Conservation (phyloP, 805 yeast genomes). For the Candida nemodendra region DNA sequence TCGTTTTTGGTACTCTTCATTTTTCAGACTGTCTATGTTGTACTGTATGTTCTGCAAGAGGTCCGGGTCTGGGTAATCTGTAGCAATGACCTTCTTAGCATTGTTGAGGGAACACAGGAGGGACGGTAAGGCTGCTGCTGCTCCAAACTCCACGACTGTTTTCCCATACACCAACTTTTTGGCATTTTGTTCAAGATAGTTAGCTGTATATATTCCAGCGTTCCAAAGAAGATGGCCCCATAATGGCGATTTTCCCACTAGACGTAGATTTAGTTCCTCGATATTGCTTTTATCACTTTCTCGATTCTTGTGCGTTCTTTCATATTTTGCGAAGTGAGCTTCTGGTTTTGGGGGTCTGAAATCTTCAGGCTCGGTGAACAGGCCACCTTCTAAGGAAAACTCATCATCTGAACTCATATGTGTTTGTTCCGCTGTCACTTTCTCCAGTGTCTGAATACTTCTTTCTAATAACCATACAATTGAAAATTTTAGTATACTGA, state of each 20-base stretch:
- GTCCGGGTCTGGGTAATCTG: conserved; percentile 94
- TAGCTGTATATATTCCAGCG: conserved; percentile 90
- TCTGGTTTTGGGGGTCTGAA: conserved; percentile 63
- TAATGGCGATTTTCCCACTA: conserved; percentile 89
- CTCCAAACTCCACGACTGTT: conserved; percentile 85
- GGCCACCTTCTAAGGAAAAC: conserved; percentile 37
- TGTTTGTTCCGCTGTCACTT: no score
- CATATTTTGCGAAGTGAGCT: conserved; percentile 67
- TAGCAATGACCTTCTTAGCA: conserved; percentile 71
- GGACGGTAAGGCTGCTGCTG: conserved; percentile 92
- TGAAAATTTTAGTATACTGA: no score
- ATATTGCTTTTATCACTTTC: conserved; percentile 35
- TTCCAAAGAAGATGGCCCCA: conserved; percentile 99
- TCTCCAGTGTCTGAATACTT: no score
- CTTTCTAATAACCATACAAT: no score
- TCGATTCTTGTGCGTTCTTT: conserved; percentile 35
- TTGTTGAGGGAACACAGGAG: conserved; percentile 66
- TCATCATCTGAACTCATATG: conserved; percentile 21
- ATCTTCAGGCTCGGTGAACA: conserved; percentile 84
- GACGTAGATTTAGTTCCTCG: conserved; percentile 51
- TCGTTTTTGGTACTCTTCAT: conserved; percentile 10
- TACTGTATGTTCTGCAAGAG: conserved; percentile 70
- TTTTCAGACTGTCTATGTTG: conserved; percentile 52
- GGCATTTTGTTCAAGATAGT: conserved; percentile 67
- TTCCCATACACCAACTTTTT: conserved; percentile 54